Evolutionary conservation across 805 yeast genomes (phyloP), one percentile per base, ranked within the genome.

Genomic region (Wickerhamomyces xylosicus): DNA sequence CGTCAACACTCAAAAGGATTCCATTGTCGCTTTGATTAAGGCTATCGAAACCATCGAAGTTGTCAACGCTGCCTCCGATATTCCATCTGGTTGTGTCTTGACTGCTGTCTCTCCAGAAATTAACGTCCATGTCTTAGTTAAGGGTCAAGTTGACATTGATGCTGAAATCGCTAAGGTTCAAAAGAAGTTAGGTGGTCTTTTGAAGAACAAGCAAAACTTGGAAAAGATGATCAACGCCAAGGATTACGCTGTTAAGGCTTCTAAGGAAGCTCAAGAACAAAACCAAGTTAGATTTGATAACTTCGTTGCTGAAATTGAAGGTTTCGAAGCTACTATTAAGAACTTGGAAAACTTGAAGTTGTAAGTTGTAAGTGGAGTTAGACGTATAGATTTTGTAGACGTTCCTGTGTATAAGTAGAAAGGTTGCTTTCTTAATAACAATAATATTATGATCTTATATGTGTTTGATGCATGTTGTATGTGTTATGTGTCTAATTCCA

Each of bases 71-170:
- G 60, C 63, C 19, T 72, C 75, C 19, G 65, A 61, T 14, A 74
- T 87, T 45, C 97, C 97, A 50, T 75, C 77, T 43, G 98, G 98
- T 35, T 85, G 95, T 61, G 96, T 90, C 33, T 72, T 87, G 48
- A 79, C 77, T 50, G 74, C 94, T 41, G 85, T 90, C 42, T 74
- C 77, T 42, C 81, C 95, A 36, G 82, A 75, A 40, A 78, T 85
- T 58, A 80, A 77, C 43, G 97, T 89, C 17, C 95, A 86, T 54
- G 75, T 90, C 22, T 71, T 92, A 58, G 96, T 90, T 41, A 89
- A 86, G 71, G 98, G 97, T 39, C 89, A 83, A 58, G 79, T 92
- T 49, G 97, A 90, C 61, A 74, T 89, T 50, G 97, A 87, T 53
- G 82, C 82, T 40, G 97, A 92, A 66, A 84, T 92, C 53, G 57